Base-by-base conservation (phyloP, 441 rosid species). In the Geranium incanum region DNA sequence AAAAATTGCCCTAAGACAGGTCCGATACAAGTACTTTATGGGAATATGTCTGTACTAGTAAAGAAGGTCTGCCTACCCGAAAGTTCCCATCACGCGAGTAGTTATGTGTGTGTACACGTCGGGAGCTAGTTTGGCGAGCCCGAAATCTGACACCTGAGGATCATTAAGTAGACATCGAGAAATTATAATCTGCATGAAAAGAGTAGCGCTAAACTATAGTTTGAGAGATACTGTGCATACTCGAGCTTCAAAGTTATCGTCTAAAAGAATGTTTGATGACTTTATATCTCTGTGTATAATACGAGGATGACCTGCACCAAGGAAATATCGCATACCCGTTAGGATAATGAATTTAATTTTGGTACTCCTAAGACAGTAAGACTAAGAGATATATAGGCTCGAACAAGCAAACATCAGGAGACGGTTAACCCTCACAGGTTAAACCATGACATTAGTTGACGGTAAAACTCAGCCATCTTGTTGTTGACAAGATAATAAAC, bases 71-170 rank as follows among this genome's bases (percentile, higher is more conserved):
- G 68, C 87, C 71, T 84, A 94, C 99, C 97, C 99, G 50, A 94
- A 94, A 71, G 99, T 94, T 80, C 99, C 99, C 95, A 94, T 92
- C 71, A 94, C 97, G 0, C 99, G 93, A 12, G 99, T 94, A 36
- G 97, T 87, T 68, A 94, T 77, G 70, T 92, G 99, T 6, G 97
- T 89, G 82, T 92, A 80, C 72, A 88, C 86, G 68, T 94, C 99
- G 6, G 89, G 87, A 77, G 94, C 97, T 85, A 94, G 81, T 81
- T 92, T 94, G 72, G 99, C 99, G 66, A 92, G 94, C 71, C 99
- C 99, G 72, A 94, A 94, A 77, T 94, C 99, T 11, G 97, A 84
- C 85, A 94, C 99, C 99, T 94, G 85, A 68, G 71, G 18, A 66
- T 69, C 15, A 68, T 78, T 63, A 11, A 67, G 18, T 65, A 68